phyloP scores from a whole-genome alignment of 2,329 filamentous ascomycete species.

The Microsporum audouinii region DNA sequence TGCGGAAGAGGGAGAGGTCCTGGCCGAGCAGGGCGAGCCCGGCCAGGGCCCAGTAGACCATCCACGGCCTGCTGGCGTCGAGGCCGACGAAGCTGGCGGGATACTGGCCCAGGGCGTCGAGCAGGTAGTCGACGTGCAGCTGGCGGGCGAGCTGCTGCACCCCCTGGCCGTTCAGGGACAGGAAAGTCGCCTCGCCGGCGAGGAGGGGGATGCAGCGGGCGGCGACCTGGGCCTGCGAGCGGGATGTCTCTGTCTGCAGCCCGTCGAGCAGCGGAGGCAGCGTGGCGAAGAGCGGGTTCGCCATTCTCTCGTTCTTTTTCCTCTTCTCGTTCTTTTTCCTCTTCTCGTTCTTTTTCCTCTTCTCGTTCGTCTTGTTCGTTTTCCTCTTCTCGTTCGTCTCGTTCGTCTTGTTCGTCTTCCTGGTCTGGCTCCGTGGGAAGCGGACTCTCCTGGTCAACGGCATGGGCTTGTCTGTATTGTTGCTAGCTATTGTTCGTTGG shows the following conservation, averaged over 20 bases:
- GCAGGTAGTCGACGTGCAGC: slow-evolving; percentile 40
- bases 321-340: slow-evolving; percentile 5
- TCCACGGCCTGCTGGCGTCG: slow-evolving; percentile 85
- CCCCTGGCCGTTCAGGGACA: slow-evolving; percentile 54
- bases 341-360: background rate
- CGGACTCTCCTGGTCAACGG: too few species aligned
- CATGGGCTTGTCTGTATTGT: too few species aligned
- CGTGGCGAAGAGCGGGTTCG: slow-evolving; percentile 31
- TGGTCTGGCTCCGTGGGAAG: too few species aligned
- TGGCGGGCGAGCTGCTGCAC: slow-evolving; percentile 61
- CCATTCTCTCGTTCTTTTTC: slow-evolving; percentile 14
- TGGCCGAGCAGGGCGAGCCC: slow-evolving; percentile 66
- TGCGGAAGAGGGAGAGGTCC: slow-evolving; percentile 40
- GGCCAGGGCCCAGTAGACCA: slow-evolving; percentile 82
- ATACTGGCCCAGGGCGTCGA: slow-evolving; percentile 45
- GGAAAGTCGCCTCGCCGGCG: slow-evolving; percentile 36
- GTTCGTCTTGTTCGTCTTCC: too few species aligned
- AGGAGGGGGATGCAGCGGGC: slow-evolving; percentile 59
- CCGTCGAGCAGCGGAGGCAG: slow-evolving; percentile 54
- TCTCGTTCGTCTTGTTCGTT: background rate
- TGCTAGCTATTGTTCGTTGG: too few species aligned
- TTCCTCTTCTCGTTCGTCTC: background rate
- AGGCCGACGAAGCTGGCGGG: slow-evolving; percentile 60
- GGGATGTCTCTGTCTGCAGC: slow-evolving; percentile 56
- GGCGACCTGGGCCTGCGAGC: slow-evolving; percentile 57